Conservation (phyloP, 2,329 filamentous ascomycete species). For the Penicillium sp. region DNA sequence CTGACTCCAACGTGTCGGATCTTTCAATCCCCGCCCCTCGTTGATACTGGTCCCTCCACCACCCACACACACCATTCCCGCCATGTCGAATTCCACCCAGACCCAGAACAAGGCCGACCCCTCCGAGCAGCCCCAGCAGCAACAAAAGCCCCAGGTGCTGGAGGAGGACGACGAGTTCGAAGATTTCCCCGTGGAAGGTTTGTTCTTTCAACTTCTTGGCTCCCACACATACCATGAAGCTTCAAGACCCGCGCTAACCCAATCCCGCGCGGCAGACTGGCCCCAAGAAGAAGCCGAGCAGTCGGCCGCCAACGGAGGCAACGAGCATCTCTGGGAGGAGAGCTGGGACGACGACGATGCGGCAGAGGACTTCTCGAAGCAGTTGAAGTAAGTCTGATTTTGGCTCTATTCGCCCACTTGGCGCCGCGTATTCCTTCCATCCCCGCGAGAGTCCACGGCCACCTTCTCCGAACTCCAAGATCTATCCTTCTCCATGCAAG, state of each 20-base stretch:
- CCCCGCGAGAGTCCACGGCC: too few species aligned
- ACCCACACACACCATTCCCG: slow-evolving; percentile 16
- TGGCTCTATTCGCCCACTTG: not conserved
- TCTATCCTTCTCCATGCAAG: too few species aligned
- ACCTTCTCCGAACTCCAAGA: too few species aligned
- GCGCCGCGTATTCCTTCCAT: not conserved
- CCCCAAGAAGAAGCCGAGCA: slow-evolving; percentile 80
- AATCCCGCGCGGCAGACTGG: slow-evolving; percentile 66
- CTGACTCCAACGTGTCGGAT: too few species aligned
- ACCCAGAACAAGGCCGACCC: slow-evolving; percentile 37
- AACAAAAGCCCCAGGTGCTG: slow-evolving; percentile 67
- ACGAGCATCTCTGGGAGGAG: slow-evolving; percentile 94
- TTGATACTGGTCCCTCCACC: slow-evolving; percentile 1
- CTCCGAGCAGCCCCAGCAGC: slow-evolving; percentile 50
- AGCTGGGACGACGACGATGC: slow-evolving; percentile 99
- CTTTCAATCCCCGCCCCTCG: slow-evolving; percentile 1
- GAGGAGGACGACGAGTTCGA: slow-evolving; percentile 99
- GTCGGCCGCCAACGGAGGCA: slow-evolving; percentile 58
- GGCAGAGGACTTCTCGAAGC: slow-evolving; percentile 90
- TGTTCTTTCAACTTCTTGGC: not conserved
- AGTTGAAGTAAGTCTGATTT: slow-evolving; percentile 81
- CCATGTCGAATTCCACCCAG: slow-evolving; percentile 48
- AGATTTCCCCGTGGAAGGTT: slow-evolving; percentile 95
- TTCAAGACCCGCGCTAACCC: too few species aligned
- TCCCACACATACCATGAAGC: too few species aligned